Conservation (phyloP, 2,329 filamentous ascomycete species). For the Fusarium falciforme region DNA sequence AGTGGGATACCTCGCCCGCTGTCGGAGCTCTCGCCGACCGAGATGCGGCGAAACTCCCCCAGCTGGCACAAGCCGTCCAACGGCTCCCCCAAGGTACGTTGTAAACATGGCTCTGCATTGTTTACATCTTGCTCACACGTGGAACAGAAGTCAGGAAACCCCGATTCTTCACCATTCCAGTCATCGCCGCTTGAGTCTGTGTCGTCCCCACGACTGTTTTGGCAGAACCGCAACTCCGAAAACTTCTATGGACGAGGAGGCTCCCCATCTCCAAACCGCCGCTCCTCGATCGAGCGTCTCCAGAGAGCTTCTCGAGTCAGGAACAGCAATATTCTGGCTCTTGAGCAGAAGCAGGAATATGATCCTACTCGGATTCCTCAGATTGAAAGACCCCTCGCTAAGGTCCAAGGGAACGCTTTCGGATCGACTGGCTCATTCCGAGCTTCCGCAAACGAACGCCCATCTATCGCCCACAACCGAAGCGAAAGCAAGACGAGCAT, state of each 20-base stretch:
- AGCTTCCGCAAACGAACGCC: constrained; percentile 58
- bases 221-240: constrained; percentile 85
- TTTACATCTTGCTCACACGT: constrained; percentile 45
- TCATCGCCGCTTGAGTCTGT: constrained; percentile 78
- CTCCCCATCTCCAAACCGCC: constrained; percentile 78
- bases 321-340: constrained; percentile 97
- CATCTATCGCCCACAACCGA: constrained; percentile 58
- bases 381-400: constrained; percentile 84
- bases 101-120: constrained; percentile 7
- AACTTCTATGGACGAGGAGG: constrained; percentile 72
- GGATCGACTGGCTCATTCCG: constrained; percentile 67
- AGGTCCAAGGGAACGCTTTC: constrained; percentile 79
- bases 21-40: constrained; percentile 88
- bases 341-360: constrained; percentile 93
- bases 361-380: constrained; percentile 82
- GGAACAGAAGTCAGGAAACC: constrained; percentile 74
- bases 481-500: constrained; percentile 68
- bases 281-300: constrained; percentile 93
- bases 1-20: constrained; percentile 77
- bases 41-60: constrained; percentile 90
- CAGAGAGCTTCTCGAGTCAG: constrained; percentile 95
- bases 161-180: constrained; percentile 86
- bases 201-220: constrained; percentile 87
- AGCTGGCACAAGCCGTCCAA: constrained; percentile 86
- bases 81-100: constrained; percentile 52